Evolutionary conservation across 2,329 filamentous ascomycete species (phyloP).

Genomic region (Phialocephala subalpina): DNA sequence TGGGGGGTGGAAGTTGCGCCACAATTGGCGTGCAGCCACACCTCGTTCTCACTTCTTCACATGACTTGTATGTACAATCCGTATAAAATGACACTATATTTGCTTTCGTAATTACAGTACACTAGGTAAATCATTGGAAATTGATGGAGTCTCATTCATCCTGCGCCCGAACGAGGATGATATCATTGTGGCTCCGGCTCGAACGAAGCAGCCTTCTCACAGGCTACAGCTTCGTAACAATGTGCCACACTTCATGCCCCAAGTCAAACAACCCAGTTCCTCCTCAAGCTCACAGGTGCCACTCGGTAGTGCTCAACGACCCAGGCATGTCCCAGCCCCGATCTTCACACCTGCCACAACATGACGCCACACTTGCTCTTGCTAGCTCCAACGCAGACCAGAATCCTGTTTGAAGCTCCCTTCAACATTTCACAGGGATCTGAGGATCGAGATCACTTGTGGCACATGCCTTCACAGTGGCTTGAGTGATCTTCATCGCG

Average conservation of each 20-base stretch:
- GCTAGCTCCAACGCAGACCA: neutral
- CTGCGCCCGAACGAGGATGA: neutral
- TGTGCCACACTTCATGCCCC: conserved; percentile 1
- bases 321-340: neutral
- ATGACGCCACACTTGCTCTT: conserved; percentile 12
- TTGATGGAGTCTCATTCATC: too few relatives aligned
- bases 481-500: neutral
- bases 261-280: neutral
- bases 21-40: neutral
- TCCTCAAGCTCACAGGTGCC: neutral
- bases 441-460: neutral
- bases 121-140: too few relatives aligned
- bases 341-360: conserved; percentile 5
- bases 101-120: neutral
- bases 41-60: neutral
- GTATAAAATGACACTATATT: neutral
- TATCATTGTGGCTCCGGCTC: neutral
- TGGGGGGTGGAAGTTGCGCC: neutral
- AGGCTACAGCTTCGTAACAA: neutral
- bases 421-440: neutral
- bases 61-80: neutral
- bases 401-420: neutral
- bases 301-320: neutral
- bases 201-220: neutral
- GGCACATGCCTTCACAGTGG: neutral